Base-by-base conservation (phyloP, 257 asterid genomes). In the Ballota nigra region DNA sequence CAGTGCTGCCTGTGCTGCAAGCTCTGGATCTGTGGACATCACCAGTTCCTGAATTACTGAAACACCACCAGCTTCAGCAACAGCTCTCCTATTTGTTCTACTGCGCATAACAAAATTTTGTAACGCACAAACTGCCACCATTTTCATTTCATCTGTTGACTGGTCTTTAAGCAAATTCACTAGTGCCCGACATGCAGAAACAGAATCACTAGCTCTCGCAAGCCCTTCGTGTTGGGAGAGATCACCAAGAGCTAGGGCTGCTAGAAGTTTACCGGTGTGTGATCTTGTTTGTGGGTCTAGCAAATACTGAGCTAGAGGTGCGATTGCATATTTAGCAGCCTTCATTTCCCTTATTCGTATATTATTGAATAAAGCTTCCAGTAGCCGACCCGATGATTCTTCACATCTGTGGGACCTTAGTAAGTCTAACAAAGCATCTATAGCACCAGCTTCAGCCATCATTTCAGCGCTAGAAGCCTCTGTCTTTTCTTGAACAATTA, bases 191-290 rank as follows among this genome's bases (percentile, higher is more conserved):
- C 97, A 92, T 23, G 96, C 97, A 61, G 84, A 81, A 78, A 71
- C 90, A 64, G 97, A 84, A 79, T 82, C 88, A 80, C 86, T 89
- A 56, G 96, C 79, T 76, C 95, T 81, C 28, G 97, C 89, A 52
- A 89, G 92, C 70, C 96, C 96, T 79, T 89, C 96, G 51, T 92
- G 95, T 80, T 89, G 97, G 5, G 97, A 92, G 71, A 92, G 96
- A 64, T 92, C 88, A 40, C 97, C 96, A 65, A 92, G 96, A 69
- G 93, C 86, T 70, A 92, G 96, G 66, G 96, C 86, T 29, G 93
- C 93, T 45, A 92, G 84, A 82, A 92, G 92, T 84, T 75, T 85
- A 70, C 89, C 83, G 11, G 86, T 70, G 59, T 83, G 85, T 38
- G 97, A 87, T 76, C 63, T 84, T 74, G 97, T 89, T 82, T 86